A percentile compares a stretch with the other conserved stretches of the same genome.
Evolutionary conservation across 2,329 filamentous ascomycete genomes (phyloP).

Genomic region (Botryotinia globosa): DNA sequence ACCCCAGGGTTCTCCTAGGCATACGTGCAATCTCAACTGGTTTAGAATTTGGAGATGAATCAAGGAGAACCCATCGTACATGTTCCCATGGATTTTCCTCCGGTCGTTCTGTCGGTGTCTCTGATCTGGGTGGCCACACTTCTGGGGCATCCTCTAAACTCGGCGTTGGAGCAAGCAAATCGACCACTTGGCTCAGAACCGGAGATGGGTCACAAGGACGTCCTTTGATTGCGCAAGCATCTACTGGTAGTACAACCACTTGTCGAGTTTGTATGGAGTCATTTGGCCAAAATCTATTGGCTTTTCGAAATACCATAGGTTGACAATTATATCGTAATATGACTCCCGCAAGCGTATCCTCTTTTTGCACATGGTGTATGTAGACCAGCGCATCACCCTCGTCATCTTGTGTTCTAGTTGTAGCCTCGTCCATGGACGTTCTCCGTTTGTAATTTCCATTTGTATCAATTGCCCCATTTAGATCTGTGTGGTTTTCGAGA

Average conservation of each 20-base stretch:
- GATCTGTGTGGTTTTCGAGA: slow-evolving; percentile 59
- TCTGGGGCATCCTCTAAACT: slow-evolving; percentile 37
- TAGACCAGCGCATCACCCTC: slow-evolving; percentile 82
- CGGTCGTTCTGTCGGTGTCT: slow-evolving; percentile 32
- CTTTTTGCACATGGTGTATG: slow-evolving; percentile 77
- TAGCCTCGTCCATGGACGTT: slow-evolving; percentile 34
- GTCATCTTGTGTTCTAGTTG: slow-evolving; percentile 45
- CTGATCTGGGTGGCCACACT: slow-evolving; percentile 33
- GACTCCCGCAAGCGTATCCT: slow-evolving; percentile 87
- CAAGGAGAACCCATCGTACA: slow-evolving; percentile 83
- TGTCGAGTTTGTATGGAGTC: slow-evolving; percentile 85
- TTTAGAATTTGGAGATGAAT: slow-evolving; percentile 58
- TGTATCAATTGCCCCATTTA: slow-evolving; percentile 55
- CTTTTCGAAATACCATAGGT: slow-evolving; percentile 76
- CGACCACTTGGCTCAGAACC: slow-evolving; percentile 43
- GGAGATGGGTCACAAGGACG: slow-evolving; percentile 55
- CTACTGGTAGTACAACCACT: slow-evolving; percentile 79
- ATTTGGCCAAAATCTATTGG: slow-evolving; percentile 92
- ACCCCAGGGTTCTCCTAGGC: slow-evolving; percentile 75
- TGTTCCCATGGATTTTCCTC: slow-evolving; percentile 73
- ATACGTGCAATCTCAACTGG: slow-evolving; percentile 85
- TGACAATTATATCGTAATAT: slow-evolving; percentile 87
- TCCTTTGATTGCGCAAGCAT: slow-evolving; percentile 82
- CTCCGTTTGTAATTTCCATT: slow-evolving; percentile 35
- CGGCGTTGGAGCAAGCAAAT: slow-evolving; percentile 53